Percentiles rank a stretch among this genome's conserved stretches.
Evolutionary conservation across 202 grass and related monocot species (phyloP).

Genomic region (Digitaria exilis): DNA sequence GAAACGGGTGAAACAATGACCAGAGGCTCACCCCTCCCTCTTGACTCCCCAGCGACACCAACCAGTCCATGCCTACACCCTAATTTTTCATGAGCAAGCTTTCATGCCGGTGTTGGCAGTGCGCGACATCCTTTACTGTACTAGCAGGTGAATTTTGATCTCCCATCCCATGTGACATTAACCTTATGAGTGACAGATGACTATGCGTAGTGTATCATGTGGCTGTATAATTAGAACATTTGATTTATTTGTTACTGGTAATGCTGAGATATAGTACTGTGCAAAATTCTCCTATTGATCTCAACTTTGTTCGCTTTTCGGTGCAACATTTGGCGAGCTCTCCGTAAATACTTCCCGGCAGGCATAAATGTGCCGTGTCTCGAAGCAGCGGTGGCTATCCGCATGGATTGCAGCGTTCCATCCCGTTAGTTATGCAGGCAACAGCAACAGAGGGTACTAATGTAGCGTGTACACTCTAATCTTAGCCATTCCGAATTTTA

Average conservation of each 20-base stretch:
- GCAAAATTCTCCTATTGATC: slow-evolving; percentile 40
- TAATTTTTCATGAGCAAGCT: slow-evolving; percentile 65
- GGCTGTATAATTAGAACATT: slow-evolving; percentile 67
- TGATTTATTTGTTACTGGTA: slow-evolving; percentile 62
- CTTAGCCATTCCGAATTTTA: background rate
- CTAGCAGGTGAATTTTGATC: slow-evolving; percentile 59
- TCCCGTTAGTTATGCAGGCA: background rate
- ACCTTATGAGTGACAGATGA: slow-evolving; percentile 52
- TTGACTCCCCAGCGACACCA: slow-evolving; percentile 40
- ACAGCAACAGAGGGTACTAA: background rate
- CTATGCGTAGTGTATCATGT: slow-evolving; percentile 45
- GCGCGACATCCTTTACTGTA: slow-evolving; percentile 41
- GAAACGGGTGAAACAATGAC: slow-evolving; percentile 81
- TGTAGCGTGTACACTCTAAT: background rate
- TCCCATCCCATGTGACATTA: slow-evolving; percentile 54
- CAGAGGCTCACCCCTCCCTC: slow-evolving; percentile 29
- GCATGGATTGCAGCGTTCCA: too few species aligned
- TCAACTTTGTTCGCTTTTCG: background rate
- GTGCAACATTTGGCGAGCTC: slow-evolving; percentile 11
- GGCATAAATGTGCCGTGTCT: background rate
- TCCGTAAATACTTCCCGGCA: background rate
- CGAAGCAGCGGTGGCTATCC: background rate
- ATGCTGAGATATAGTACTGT: slow-evolving; percentile 49
- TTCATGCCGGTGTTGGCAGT: slow-evolving; percentile 57
- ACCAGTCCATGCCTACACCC: slow-evolving; percentile 50